These are phyloP conservation scores for Crithidia fasciculata DNA, from an alignment of 208 protist genomes.

Conservation along the genomic window DNA sequence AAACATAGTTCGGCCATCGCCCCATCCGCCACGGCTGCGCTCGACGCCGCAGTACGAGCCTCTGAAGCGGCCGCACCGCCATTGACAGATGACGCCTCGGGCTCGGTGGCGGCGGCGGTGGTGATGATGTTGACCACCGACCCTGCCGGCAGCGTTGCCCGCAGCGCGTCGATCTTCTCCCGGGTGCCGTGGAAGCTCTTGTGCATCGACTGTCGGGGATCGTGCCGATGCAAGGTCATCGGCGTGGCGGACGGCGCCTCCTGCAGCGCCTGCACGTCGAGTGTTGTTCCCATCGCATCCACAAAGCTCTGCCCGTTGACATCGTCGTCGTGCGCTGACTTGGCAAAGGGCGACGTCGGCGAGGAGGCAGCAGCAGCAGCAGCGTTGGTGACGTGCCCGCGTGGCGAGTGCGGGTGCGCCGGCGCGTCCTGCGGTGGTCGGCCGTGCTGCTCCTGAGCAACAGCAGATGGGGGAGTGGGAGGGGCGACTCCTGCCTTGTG, in stretches of 20 bases:
- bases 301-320: slow-evolving; percentile 38
- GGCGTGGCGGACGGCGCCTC: background rate
- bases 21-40: background rate
- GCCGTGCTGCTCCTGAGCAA: too few relatives aligned
- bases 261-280: slow-evolving; percentile 50
- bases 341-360: too few relatives aligned
- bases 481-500: too few relatives aligned
- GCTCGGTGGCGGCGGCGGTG: background rate
- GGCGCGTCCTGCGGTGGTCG: too few relatives aligned
- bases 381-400: too few relatives aligned
- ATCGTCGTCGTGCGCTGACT: slow-evolving; percentile 1
- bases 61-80: too few relatives aligned
- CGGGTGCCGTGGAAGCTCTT: slow-evolving; percentile 23
- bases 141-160: slow-evolving; percentile 9
- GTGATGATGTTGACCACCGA: background rate
- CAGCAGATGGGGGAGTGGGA: too few relatives aligned
- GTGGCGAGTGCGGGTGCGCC: too few relatives aligned
- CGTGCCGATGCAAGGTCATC: background rate
- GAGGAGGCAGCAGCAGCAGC: too few relatives aligned
- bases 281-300: slow-evolving; percentile 49
- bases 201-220: slow-evolving; percentile 8
- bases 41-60: too few relatives aligned
- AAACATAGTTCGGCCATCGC: slow-evolving; percentile 39
- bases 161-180: slow-evolving; percentile 13
- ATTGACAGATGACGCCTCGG: too few relatives aligned